Percentiles rank a stretch among this genome's conserved stretches.
These are phyloP conservation scores for Helenozyma baotianmanensis DNA, from an alignment of 805 yeast species.

Conservation along the genomic window DNA sequence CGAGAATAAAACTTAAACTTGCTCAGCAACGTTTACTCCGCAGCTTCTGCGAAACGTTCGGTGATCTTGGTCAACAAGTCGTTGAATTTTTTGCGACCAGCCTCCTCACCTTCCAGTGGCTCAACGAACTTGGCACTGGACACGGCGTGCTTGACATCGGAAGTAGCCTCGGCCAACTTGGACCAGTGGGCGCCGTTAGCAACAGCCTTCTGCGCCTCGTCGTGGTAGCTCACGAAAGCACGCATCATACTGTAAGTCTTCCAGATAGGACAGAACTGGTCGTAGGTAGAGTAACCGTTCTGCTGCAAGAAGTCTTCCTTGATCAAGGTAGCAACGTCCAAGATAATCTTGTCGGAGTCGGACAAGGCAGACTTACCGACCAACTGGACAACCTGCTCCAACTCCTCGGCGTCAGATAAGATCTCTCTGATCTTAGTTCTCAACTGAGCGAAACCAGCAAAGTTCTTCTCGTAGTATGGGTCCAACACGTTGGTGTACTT, in stretches of 20 bases:
- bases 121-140: constrained; percentile 94
- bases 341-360: constrained; percentile 92
- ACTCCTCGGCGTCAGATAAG: constrained; percentile 93
- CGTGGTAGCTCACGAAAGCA: constrained; percentile 83
- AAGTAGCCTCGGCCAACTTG: constrained; percentile 81
- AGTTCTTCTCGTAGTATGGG: constrained; percentile 79
- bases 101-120: constrained; percentile 87
- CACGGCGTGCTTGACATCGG: constrained; percentile 89
- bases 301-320: constrained; percentile 99
- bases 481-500: constrained; percentile 86
- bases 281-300: constrained; percentile 97
- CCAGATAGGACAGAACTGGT: constrained; percentile 99
- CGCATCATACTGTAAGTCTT: constrained; percentile 98
- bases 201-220: constrained; percentile 96
- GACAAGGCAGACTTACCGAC: constrained; percentile 98
- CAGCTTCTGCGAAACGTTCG: constrained; percentile 92
- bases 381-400: constrained; percentile 98
- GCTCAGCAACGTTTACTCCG: constrained; percentile 51
- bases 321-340: constrained; percentile 86
- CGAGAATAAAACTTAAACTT: too few relatives aligned
- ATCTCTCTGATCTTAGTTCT: constrained; percentile 94
- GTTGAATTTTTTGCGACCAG: constrained; percentile 70
- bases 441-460: constrained; percentile 85
- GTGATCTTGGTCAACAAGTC: constrained; percentile 68
- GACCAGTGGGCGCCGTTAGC: constrained; percentile 93